These are phyloP conservation scores for Lolium perenne DNA, from an alignment of 176 grass and related monocot genomes.

Conservation along the genomic window DNA sequence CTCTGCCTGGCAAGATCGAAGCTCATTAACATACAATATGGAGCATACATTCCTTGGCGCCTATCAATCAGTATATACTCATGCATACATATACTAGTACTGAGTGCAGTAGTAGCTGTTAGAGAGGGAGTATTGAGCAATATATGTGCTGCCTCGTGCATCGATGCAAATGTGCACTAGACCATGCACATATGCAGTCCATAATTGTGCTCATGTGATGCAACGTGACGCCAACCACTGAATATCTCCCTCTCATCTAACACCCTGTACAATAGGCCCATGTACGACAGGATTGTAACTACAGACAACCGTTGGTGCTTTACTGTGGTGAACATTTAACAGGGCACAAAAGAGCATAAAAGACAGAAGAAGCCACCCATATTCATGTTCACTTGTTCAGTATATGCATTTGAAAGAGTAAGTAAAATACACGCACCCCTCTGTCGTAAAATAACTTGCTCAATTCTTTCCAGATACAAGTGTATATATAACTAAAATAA, in stretches of 20 bases:
- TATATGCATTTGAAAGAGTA: neutral
- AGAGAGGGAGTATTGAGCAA: neutral
- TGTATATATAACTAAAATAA: too few relatives aligned
- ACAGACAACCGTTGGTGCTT: conserved; percentile 17
- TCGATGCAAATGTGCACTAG: conserved; percentile 28
- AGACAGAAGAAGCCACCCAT: neutral
- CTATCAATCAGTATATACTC: conserved; percentile 6
- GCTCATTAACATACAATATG: conserved; percentile 55
- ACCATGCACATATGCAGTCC: conserved; percentile 25
- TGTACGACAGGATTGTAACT: neutral
- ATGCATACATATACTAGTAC: too few relatives aligned
- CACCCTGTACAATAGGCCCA: neutral
- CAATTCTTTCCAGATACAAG: too few relatives aligned
- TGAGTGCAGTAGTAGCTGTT: conserved; percentile 5
- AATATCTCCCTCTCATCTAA: neutral
- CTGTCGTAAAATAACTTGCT: too few relatives aligned
- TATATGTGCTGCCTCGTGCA: conserved; percentile 10
- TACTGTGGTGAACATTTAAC: conserved; percentile 16
- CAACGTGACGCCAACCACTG: conserved; percentile 62
- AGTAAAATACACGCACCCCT: neutral
- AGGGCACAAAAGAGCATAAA: conserved; percentile 1
- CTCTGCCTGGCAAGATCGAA: conserved; percentile 43
- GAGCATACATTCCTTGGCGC: conserved; percentile 45
- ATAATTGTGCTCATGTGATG: conserved; percentile 76
- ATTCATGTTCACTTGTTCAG: neutral